Base-by-base conservation (phyloP, 805 yeast genomes). In the Candida yuanshanica region DNA sequence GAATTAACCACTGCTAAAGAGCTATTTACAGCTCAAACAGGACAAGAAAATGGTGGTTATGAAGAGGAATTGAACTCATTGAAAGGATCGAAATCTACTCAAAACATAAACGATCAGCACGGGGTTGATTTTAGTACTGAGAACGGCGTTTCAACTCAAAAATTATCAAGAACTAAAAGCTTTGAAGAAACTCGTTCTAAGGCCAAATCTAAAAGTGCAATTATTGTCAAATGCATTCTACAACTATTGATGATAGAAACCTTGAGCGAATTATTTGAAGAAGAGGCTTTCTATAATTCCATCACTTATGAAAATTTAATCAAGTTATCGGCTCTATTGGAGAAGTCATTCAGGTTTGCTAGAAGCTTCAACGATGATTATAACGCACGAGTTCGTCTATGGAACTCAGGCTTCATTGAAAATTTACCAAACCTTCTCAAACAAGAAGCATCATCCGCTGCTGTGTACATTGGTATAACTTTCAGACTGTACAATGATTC, bases 401-500 rank as follows among this genome's bases (percentile, higher is more conserved):
- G 95, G 81, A 85, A 88, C 55, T 86, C 93, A 4, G 96, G 96
- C 1, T 81, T 89, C 32, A 91, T 90, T 64, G 95, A 88, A 55
- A 82, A 90, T 56, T 72, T 91, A 41, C 99, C 99, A 17, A 95
- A 93, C 53, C 66, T 93, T 52, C 67, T 90, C 52, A 85, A 86
- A 53, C 99, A 95, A 63, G 99, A 95, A 62, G 81, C 95, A 0
- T 78, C 88, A 26, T 79, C 96, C 0, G 82, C 95, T 1, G 91
- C 95, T 2, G 95, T 89, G 2, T 84, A 81, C 59, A 79, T 91
- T 48, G 80, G 82, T 52, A 74, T 90, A 35, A 70, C 86, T 69
- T 86, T 91, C 70, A 74, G 83, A 53, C 66, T 91, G 55, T 89
- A 87, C 60, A 76, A 83, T 45, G 88, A 83, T 55, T 69, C 70